Evolutionary conservation across 2,329 filamentous ascomycete species (phyloP), one percentile per base, ranked within the genome.

Genomic region (Diaporthe batatas): DNA sequence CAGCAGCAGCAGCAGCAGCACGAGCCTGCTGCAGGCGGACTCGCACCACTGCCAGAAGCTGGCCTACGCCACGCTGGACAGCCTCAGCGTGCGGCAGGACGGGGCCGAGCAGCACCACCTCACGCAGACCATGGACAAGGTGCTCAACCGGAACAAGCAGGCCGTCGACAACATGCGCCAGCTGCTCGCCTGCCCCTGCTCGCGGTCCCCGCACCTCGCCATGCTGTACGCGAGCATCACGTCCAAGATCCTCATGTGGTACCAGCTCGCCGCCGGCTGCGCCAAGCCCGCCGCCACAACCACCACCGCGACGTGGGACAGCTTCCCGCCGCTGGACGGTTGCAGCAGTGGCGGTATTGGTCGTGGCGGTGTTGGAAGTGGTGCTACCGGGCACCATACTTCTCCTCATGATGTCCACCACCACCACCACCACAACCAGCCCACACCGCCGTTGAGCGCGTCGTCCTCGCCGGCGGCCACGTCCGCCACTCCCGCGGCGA

Each of bases 181-280:
- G 51, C 72, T 74, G 3, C 70, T 74, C 70, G 68, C 55, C 47
- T 74, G 72, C 65, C 67, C 70, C 18, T 74, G 72, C 72, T 72
- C 72, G 42, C 72, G 64, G 57, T 70, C 64, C 11, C 72, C 72
- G 6, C 70, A 74, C 70, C 67, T 72, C 59, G 72, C 70, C 39
- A 74, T 74, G 72, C 72, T 74, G 21, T 74, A 74, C 32, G 72
- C 72, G 14, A 72, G 70, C 57, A 74, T 74, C 72, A 74, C 70
- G 14, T 74, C 72, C 64, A 74, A 74, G 72, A 72, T 74, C 57
- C 72, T 74, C 57, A 74, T 74, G 72, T 72, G 72, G 70, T 74
- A 74, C 65, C 72, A 74, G 64, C 70, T 74, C 49, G 72, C 70
- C 6, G 70, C 72, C 34, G 72, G 72, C 23, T 74, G 72, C 65